Base-by-base conservation (phyloP, 441 rosid genomes). In the Mallotus repandus region DNA sequence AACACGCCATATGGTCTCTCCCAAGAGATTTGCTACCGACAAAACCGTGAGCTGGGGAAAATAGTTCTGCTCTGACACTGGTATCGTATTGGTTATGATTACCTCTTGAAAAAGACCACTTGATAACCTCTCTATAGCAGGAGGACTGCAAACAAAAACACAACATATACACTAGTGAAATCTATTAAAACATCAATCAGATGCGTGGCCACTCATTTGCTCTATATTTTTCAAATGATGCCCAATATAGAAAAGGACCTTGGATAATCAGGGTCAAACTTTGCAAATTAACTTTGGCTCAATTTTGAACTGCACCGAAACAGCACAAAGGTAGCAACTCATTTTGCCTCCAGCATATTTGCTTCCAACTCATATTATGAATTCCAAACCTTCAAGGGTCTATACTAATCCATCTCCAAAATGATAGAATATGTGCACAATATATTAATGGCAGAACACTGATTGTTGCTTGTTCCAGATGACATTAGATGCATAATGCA, bases 1-100 rank as follows among this genome's bases (percentile, higher is more conserved):
- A 79, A 92, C 97, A 43, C 93, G 99, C 99, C 99, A 94, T 69
- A 94, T 89, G 58, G 98, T 94, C 83, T 91, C 97, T 19, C 94
- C 99, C 21, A 92, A 88, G 71, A 94, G 97, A 83, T 94, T 94
- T 72, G 99, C 99, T 56, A 94, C 96, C 0, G 98, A 92, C 77
- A 94, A 84, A 46, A 94, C 84, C 5, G 98, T 92, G 70, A 94
- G 88, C 87, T 92, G 98, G 21, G 96, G 92, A 52, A 94, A 94
- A 69, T 94, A 94, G 81, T 94, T 91, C 73, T 87, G 41, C 83
- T 92, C 97, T 2, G 82, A 81, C 78, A 94, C 86, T 2, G 98
- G 97, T 70, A 94, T 89, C 61, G 98, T 94, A 80, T 94, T 92
- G 59, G 99, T 94, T 78, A 94, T 88, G 75, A 94, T 94, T 77